Conservation (phyloP, 2,329 filamentous ascomycete species). For the Pseudocercospora ulei region DNA sequence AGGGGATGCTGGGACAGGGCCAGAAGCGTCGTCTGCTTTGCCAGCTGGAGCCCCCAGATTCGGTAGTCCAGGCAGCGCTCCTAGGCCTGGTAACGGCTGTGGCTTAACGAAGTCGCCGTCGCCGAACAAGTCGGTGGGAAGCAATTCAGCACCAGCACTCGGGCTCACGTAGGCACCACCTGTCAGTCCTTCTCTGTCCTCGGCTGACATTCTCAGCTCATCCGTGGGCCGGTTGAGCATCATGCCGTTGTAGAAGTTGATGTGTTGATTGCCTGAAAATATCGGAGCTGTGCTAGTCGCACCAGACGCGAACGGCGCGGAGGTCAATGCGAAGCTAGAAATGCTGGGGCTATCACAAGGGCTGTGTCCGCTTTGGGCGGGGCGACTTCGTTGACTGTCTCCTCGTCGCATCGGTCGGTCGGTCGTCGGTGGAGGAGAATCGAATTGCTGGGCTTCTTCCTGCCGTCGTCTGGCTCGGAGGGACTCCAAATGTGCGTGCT, state of each 20-base stretch:
- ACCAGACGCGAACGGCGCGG: constrained; percentile 33
- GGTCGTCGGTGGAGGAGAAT: constrained; percentile 23
- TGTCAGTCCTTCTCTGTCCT: constrained; percentile 52
- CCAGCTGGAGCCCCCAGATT: constrained; percentile 19
- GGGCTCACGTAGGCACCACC: constrained; percentile 65
- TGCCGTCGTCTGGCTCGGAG: constrained; percentile 28
- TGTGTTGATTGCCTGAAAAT: constrained; percentile 43
- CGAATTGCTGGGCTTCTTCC: constrained; percentile 25
- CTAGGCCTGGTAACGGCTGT: constrained; percentile 31
- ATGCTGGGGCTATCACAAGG: constrained; percentile 28
- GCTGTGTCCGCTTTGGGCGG: constrained; percentile 33
- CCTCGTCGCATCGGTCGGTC: constrained; percentile 28
- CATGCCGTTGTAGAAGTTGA: constrained; percentile 55
- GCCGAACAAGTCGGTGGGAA: constrained; percentile 55
- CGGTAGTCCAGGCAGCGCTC: constrained; percentile 36
- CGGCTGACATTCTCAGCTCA: constrained; percentile 48
- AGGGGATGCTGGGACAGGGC: constrained; percentile 31
- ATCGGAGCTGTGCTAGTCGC: constrained; percentile 46
- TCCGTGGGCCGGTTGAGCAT: constrained; percentile 42
- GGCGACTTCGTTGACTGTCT: constrained; percentile 37
- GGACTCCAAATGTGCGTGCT: constrained; percentile 26
- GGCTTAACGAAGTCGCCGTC: constrained; percentile 28
- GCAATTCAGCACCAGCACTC: constrained; percentile 56
- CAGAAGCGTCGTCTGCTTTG: constrained; percentile 7
- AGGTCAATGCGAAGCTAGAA: constrained; percentile 23